Percentiles rank a stretch among this genome's conserved stretches.
phyloP scores from a whole-genome alignment of 1,284 basidiomycete genomes.

The Cryptococcus sp. region DNA sequence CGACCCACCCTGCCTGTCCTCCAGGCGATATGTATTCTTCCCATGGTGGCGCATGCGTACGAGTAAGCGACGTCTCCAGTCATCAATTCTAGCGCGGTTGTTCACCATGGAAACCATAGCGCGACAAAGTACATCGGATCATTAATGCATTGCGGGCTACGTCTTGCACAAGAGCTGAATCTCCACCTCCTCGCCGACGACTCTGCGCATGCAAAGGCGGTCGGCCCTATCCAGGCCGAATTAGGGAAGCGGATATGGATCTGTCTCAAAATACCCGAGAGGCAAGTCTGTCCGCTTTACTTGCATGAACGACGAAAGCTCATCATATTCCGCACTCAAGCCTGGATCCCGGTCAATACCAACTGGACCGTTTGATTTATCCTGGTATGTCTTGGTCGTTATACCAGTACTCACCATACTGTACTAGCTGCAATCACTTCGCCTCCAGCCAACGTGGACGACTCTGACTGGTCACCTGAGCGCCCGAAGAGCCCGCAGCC shows the following conservation, averaged over 20 bases:
- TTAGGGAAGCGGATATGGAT: slow-evolving; percentile 19
- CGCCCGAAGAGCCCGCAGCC: too few relatives aligned
- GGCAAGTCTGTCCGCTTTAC: slow-evolving; percentile 9
- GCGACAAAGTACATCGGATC: slow-evolving; percentile 16
- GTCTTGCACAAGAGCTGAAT: slow-evolving; percentile 21
- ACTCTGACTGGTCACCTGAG: neutral
- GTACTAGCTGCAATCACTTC: slow-evolving; percentile 15
- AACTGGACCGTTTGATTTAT: slow-evolving; percentile 18
- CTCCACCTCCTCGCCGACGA: slow-evolving; percentile 15
- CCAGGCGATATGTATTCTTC: slow-evolving; percentile 21
- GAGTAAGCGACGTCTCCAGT: slow-evolving; percentile 12
- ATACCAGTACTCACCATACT: neutral
- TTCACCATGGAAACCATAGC: slow-evolving; percentile 2
- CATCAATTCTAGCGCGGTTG: neutral
- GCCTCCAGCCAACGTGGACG: slow-evolving; percentile 22
- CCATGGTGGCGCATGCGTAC: slow-evolving; percentile 22
- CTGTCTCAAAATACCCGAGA: slow-evolving; percentile 19
- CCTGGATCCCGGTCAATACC: slow-evolving; percentile 16
- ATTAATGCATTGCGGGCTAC: slow-evolving; percentile 22
- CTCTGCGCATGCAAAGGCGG: slow-evolving; percentile 1
- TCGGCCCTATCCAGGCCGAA: slow-evolving; percentile 12
- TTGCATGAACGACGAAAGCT: neutral
- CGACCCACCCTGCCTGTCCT: slow-evolving; percentile 15
- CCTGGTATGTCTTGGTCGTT: neutral
- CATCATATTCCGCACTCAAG: neutral